phyloP scores from a whole-genome alignment of 2,329 filamentous ascomycete genomes.

The Aspergillus phoenicis region DNA sequence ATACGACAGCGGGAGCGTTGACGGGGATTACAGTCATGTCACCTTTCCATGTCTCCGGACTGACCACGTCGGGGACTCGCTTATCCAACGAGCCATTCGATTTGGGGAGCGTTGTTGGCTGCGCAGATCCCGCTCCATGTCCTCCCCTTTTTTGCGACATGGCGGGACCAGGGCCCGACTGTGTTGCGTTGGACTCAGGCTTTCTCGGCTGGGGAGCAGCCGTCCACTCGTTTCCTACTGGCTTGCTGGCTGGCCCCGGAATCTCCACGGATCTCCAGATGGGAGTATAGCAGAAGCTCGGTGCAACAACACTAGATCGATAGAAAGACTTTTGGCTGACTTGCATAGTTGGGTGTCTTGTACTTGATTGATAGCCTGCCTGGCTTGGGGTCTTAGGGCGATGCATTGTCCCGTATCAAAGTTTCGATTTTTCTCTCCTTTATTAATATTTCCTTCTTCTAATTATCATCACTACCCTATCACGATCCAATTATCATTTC shows the following conservation, averaged over 20 bases:
- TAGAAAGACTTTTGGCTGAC: slow-evolving; percentile 12
- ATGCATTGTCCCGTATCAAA: not conserved
- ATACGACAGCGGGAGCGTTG: slow-evolving; percentile 9
- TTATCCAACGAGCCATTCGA: slow-evolving; percentile 25
- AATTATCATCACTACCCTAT: not conserved
- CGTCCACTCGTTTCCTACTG: slow-evolving; percentile 19
- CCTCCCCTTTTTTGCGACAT: slow-evolving; percentile 33
- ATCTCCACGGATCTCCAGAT: slow-evolving; percentile 23
- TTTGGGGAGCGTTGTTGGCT: slow-evolving; percentile 32
- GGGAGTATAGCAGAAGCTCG: slow-evolving; percentile 19
- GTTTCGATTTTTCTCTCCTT: not conserved
- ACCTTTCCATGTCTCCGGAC: slow-evolving; percentile 18
- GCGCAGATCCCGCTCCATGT: slow-evolving; percentile 27
- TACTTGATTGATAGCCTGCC: slow-evolving; percentile 10
- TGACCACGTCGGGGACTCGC: slow-evolving; percentile 20
- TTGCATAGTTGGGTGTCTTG: slow-evolving; percentile 13
- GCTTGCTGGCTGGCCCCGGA: slow-evolving; percentile 20
- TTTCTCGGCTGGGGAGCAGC: slow-evolving; percentile 23
- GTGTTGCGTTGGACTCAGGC: slow-evolving; percentile 23
- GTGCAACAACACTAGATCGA: not conserved
- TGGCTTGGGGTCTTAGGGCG: not conserved
- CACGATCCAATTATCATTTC: slow-evolving; percentile 6
- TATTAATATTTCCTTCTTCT: not conserved
- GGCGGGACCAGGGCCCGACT: slow-evolving; percentile 23
- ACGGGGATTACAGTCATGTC: slow-evolving; percentile 11